Conservation (phyloP, 345 rosid genomes). For the Carallia pectinifolia region DNA sequence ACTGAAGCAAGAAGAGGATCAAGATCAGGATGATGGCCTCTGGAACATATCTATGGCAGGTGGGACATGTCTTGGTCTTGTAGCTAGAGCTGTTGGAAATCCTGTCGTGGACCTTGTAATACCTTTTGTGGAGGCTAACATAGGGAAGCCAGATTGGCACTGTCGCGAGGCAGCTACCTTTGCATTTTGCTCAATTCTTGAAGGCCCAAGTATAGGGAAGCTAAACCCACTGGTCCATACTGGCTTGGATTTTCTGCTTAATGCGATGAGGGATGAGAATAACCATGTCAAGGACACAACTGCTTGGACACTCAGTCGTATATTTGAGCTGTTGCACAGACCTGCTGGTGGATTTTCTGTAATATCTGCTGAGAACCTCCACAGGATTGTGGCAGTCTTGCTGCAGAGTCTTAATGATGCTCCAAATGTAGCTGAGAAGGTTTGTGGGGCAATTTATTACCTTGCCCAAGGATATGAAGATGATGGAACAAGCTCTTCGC, state of each 20-base stretch:
- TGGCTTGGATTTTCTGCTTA: constrained; percentile 75
- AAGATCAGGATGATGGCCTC: constrained; percentile 76
- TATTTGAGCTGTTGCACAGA: constrained; percentile 84
- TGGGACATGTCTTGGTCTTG: constrained; percentile 92
- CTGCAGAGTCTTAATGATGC: constrained; percentile 74
- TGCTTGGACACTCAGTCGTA: constrained; percentile 92
- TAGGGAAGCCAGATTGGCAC: constrained; percentile 72
- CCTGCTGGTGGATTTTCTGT: constrained; percentile 67
- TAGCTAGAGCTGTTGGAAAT: constrained; percentile 90
- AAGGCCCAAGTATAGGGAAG: constrained; percentile 74
- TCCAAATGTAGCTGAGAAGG: constrained; percentile 87
- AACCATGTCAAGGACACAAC: constrained; percentile 94
- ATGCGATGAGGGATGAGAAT: constrained; percentile 74
- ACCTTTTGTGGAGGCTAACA: constrained; percentile 84
- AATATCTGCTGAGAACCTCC: constrained; percentile 64
- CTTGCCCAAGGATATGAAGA: constrained; percentile 94
- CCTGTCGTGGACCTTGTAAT: constrained; percentile 81
- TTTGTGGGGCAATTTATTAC: constrained; percentile 88
- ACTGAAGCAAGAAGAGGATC: constrained; percentile 91
- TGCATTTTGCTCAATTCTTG: constrained; percentile 92
- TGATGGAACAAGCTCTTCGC: constrained; percentile 60
- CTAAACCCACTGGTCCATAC: constrained; percentile 73
- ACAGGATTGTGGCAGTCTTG: constrained; percentile 52
- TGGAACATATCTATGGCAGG: constrained; percentile 99
- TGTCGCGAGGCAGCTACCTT: constrained; percentile 91